Base-by-base conservation (phyloP, 140 eudicot species). In the Senecio squalidus region DNA sequence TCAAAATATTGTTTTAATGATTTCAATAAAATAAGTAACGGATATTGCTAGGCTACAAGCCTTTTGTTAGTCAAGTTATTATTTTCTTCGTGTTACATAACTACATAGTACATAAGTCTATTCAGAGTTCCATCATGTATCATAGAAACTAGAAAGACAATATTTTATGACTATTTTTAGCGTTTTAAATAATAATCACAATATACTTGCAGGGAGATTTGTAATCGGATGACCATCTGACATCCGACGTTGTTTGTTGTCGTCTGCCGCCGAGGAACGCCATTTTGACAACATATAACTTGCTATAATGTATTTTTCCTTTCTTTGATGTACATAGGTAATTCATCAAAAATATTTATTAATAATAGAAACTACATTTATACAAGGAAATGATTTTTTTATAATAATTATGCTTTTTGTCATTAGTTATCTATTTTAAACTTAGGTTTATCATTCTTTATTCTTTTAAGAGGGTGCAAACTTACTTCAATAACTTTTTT, bases 181-280 rank as follows among this genome's bases (percentile, higher is more conserved):
- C n/a, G n/a, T n/a, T n/a, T n/a, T n/a, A n/a, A n/a, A n/a, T 30
- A 55, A 30, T 30, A 10, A 31, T 20, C 58, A n/a, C n/a, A n/a
- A n/a, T n/a, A n/a, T n/a, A n/a, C n/a, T 21, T 64, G 21, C 55
- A 72, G 77, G 67, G 45, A 56, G 49, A 34, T 45, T 36, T 11
- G 43, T 13, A 1, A 1, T 4, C 2, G 25, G 15, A 33, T 3
- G 20, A 45, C 16, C 49, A 0, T 33, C 47, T 6, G 26, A 55
- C 54, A 6, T 47, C 3, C 6, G 29, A 8, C 60, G 36, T 18
- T 6, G 8, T 29, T 36, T 34, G 16, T 23, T 31, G 8, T 23
- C 18, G 8, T 23, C 17, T n/a, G 39, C 15, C 36, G 18, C 55
- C 54, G 31, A 56, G 53, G 62, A 46, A 66, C 67, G 6, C 18